Evolutionary conservation across 768 basidiomycete genomes (phyloP), one percentile per base, ranked within the genome.

Genomic region (Leccinum longicurvipes): DNA sequence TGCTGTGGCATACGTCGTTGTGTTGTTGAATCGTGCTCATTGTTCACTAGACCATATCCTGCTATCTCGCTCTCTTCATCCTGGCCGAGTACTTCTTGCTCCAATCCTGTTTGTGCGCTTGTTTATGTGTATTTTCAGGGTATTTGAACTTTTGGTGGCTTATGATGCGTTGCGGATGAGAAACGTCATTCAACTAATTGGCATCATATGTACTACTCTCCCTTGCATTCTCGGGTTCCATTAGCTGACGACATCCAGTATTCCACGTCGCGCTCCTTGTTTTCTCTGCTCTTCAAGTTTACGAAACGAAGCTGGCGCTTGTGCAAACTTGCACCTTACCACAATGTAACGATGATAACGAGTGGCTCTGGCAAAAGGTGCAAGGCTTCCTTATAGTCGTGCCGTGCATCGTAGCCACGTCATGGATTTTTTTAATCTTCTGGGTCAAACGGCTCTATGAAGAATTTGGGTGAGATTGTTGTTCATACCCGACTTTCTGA

Each of bases 11-110:
- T 46, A 17, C 52, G 45, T 36, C 32, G 32, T 28, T 5, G 8
- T 28, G 4, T n/a, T 31, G 8, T 60, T 32, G 54, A 51, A 47
- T 19, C 55, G 5, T 44, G 51, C 56, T 59, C 58, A 69, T 32
- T 17, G 51, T 19, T 49, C 41, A 14, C 50, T 6, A 90, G 86
- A 92, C 91, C 12, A 68, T 92, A 51, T 86, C 90, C 58, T 92
- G 91, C 71, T 93, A 92, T 68, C 82, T 93, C 6, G 89, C 89
- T 3, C 76, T 93, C 7, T 93, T 92, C 68, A 84, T 85, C 24
- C 76, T 93, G 10, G 91, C 88, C 54, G 90, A 89, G 91, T 91
- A 67, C 50, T 82, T 72, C 34, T 36, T 50, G 15, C 47, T 32
- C 47, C 29, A 45, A 14, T n/a, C 23, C 17, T 9, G 5, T 19